Evolutionary conservation across 768 basidiomycete genomes (phyloP).

Genomic region (Amanita inopinata): DNA sequence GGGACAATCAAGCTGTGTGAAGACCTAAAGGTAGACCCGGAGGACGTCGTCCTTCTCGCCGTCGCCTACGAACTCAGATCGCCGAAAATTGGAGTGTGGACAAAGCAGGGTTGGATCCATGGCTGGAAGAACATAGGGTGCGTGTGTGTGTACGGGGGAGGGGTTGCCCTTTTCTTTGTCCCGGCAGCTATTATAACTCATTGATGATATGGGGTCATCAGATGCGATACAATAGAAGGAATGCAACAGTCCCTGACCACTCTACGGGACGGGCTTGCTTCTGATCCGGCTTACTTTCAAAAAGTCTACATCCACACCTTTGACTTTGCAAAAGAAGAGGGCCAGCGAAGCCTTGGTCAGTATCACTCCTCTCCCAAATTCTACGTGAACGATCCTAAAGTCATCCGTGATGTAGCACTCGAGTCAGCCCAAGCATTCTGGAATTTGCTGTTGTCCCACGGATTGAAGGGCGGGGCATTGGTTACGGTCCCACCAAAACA

Average conservation of each 20-base stretch:
- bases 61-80: conserved; percentile 78
- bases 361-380: conserved; percentile 9
- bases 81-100: conserved; percentile 64
- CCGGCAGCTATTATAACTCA: too few species aligned
- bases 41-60: conserved; percentile 75
- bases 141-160: conserved; percentile 15
- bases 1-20: conserved; percentile 74
- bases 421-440: conserved; percentile 74
- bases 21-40: conserved; percentile 61
- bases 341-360: conserved; percentile 74
- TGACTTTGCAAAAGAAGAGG: conserved; percentile 64
- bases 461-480: conserved; percentile 57
- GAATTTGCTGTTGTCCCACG: conserved; percentile 67
- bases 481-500: conserved; percentile 24
- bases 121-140: conserved; percentile 74
- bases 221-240: conserved; percentile 52
- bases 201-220: too few species aligned
- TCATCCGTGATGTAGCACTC: conserved; percentile 1
- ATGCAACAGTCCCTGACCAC: conserved; percentile 50
- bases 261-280: conserved; percentile 50
- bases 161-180: too few species aligned
- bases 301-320: conserved; percentile 78
- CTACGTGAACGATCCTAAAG: neutral
- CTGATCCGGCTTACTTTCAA: conserved; percentile 60
- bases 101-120: conserved; percentile 60